Evolutionary conservation across 306 rosid genomes (phyloP), one percentile per base, ranked within the genome.

Genomic region (Quercus robur): DNA sequence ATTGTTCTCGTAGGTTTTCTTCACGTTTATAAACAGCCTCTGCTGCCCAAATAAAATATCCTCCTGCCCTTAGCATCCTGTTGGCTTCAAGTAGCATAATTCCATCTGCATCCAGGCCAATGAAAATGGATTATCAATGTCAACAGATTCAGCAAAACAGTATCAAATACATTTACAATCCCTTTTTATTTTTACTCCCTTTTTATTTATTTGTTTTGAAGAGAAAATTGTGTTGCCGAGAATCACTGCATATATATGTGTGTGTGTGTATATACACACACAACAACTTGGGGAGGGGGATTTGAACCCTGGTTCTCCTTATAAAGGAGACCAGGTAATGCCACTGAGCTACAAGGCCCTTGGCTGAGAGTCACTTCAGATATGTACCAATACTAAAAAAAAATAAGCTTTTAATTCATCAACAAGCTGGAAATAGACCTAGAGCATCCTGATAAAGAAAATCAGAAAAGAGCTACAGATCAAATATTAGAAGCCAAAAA

Each of bases 31-130:
- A 87, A 73, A 94, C 94, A 17, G 97, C 97, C 80, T 94, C 97
- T 20, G 97, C 97, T 17, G 97, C 97, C 98, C 98, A 94, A 20
- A 89, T 92, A 85, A 92, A 94, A 82, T 94, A 89, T 56, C 94
- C 93, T 77, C 98, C 97, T 0, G 93, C 93, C 83, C 97, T 89
- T 75, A 94, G 91, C 80, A 92, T 83, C 90, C 98, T 88, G 87
- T 92, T 76, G 38, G 81, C 93, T 91, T 94, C 98, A 23, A 94
- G 94, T 78, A 94, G 97, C 89, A 88, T 84, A 87, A 89, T 88
- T 77, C 98, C 98, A 86, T 88, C 97, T 94, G 52, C 87, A 88
- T 73, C 75, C 56, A 79, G 76, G 81, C 82, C 77, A 75, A 57
- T 67, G 71, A 59, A 75, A 86, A 67, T 62, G 72, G 63, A 73